phyloP scores from a whole-genome alignment of 1,284 basidiomycete genomes.

The Cutaneotrichosporon sp. region DNA sequence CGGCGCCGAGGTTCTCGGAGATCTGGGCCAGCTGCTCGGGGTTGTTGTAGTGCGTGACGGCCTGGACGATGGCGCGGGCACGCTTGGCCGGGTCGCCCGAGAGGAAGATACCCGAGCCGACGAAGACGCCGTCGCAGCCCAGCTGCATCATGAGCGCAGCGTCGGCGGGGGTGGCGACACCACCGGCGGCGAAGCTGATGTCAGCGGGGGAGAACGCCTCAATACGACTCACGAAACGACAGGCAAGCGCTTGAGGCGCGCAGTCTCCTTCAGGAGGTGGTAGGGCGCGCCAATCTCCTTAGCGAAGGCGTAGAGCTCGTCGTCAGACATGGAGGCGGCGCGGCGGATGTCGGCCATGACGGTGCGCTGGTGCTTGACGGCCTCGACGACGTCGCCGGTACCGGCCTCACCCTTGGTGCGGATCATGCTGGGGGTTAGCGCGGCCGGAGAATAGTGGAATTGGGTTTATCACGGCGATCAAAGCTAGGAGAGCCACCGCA shows the following conservation, averaged over 20 bases:
- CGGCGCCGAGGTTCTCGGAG: slow-evolving; percentile 77
- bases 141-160: slow-evolving; percentile 99
- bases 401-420: slow-evolving; percentile 97
- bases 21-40: slow-evolving; percentile 66
- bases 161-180: slow-evolving; percentile 91
- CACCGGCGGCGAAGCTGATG: slow-evolving; percentile 84
- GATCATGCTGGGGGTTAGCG: slow-evolving; percentile 62
- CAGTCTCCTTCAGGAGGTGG: slow-evolving; percentile 94
- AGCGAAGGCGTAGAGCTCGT: slow-evolving; percentile 91
- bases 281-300: slow-evolving; percentile 93
- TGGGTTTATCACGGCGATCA: too few species aligned
- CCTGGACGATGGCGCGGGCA: slow-evolving; percentile 94
- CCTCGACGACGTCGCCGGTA: slow-evolving; percentile 96
- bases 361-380: slow-evolving; percentile 84
- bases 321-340: slow-evolving; percentile 54
- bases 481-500: too few species aligned
- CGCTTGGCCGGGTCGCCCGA: slow-evolving; percentile 91
- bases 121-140: slow-evolving; percentile 93
- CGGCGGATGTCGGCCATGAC: slow-evolving; percentile 80
- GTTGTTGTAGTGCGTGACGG: slow-evolving; percentile 96
- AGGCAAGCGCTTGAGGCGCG: slow-evolving; percentile 84
- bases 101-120: slow-evolving; percentile 81
- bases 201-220: background rate
- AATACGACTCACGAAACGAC: slow-evolving; percentile 60
- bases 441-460: too few species aligned